Conservation (phyloP, 805 yeast genomes). For the Nakazawaea populi region DNA sequence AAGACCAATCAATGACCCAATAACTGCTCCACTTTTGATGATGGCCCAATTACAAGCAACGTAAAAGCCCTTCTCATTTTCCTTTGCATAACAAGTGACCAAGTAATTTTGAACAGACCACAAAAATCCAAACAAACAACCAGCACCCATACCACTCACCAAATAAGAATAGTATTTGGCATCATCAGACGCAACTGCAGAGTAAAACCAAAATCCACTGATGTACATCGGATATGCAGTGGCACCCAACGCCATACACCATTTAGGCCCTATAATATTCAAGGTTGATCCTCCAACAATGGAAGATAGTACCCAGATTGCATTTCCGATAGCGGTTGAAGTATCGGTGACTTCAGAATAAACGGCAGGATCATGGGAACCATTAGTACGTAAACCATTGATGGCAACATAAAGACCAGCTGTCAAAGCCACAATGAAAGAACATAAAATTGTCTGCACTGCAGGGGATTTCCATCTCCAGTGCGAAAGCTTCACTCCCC, state of each 20-base stretch:
- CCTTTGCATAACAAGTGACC: conserved; percentile 14
- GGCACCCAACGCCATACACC: conserved; percentile 12
- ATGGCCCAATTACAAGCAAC: conserved; percentile 14
- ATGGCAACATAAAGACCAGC: conserved; percentile 11
- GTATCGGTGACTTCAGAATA: conserved; percentile 2
- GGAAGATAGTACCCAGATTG: conserved; percentile 9
- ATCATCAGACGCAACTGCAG: conserved; percentile 11
- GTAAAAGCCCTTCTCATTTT: conserved; percentile 13
- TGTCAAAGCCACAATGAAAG: conserved; percentile 4
- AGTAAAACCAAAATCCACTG: conserved; percentile 15
- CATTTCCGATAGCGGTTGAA: conserved; percentile 8
- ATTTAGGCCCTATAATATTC: conserved; percentile 8
- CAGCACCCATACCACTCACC: conserved; percentile 13
- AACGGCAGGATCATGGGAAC: neutral
- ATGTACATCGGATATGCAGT: conserved; percentile 15
- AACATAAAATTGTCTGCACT: conserved; percentile 11
- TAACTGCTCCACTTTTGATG: conserved; percentile 13
- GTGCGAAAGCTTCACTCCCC: neutral
- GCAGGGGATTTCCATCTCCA: conserved; percentile 11
- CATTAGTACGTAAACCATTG: conserved; percentile 9
- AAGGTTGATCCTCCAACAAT: conserved; percentile 6
- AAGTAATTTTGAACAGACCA: conserved; percentile 15
- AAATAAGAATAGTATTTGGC: conserved; percentile 10
- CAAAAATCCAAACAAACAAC: conserved; percentile 13
- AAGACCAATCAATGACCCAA: conserved; percentile 14